These are phyloP conservation scores for Colletotrichum truncatum DNA, from an alignment of 2,329 filamentous ascomycete genomes.

Conservation along the genomic window DNA sequence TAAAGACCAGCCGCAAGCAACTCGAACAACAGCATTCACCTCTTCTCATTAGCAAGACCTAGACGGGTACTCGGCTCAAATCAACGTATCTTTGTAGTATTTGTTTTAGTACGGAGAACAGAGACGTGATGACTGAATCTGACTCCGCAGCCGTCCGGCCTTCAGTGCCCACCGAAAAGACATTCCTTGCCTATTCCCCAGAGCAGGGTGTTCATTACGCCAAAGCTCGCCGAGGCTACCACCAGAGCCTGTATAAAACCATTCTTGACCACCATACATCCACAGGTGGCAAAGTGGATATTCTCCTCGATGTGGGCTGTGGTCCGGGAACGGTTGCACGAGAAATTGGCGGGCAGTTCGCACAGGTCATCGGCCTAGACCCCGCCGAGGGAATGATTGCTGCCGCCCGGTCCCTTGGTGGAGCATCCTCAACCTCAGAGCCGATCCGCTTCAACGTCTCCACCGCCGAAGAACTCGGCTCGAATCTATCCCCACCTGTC, in stretches of 20 bases:
- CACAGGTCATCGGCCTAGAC: constrained; percentile 58
- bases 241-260: constrained; percentile 52
- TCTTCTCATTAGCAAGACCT: too few species aligned
- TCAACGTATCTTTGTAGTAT: too few species aligned
- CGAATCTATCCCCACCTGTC: constrained; percentile 38
- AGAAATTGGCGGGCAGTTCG: constrained; percentile 55
- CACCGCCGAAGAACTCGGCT: constrained; percentile 53
- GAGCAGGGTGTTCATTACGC: constrained; percentile 56
- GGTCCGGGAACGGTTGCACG: constrained; percentile 62
- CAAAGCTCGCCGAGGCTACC: constrained; percentile 51
- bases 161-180: constrained; percentile 36
- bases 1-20: too few species aligned
- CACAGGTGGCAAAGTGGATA: constrained; percentile 51
- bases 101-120: too few species aligned
- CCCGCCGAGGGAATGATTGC: constrained; percentile 62
- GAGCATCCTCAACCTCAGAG: constrained; percentile 37
- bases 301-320: constrained; percentile 64
- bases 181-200: constrained; percentile 54
- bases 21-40: too few species aligned
- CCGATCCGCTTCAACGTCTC: constrained; percentile 52
- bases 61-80: too few species aligned
- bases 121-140: not conserved
- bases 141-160: not conserved
- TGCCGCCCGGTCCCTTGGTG: constrained; percentile 49
- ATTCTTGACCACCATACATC: constrained; percentile 57